Evolutionary conservation across 116 monocot genomes (phyloP).

Genomic region (Zostera marina): DNA sequence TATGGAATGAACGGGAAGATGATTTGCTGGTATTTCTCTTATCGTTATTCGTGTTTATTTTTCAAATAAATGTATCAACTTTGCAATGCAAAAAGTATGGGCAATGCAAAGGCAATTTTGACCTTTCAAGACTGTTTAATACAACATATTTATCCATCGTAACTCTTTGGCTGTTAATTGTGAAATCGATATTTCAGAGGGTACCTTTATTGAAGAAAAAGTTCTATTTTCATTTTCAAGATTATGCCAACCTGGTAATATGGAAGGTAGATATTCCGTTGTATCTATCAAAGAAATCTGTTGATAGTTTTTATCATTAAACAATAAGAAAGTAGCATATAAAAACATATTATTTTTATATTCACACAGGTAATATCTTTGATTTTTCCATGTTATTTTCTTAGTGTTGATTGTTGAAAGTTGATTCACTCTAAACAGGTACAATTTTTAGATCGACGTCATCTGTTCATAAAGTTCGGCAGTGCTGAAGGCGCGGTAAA

Average conservation of each 20-base stretch:
- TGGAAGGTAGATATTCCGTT: constrained; percentile 51
- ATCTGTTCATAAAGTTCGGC: constrained; percentile 98
- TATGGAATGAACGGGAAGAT: constrained; percentile 77
- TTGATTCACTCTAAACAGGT: constrained; percentile 32
- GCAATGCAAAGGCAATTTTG: neutral
- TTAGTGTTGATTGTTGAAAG: too few species aligned
- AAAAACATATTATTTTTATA: too few species aligned
- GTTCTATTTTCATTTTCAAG: constrained; percentile 97
- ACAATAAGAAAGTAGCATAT: too few species aligned
- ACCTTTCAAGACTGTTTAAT: neutral
- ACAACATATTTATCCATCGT: neutral
- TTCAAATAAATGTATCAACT: neutral
- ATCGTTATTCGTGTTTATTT: neutral
- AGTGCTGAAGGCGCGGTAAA: constrained; percentile 95
- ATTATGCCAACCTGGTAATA: constrained; percentile 86
- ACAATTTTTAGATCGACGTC: constrained; percentile 89
- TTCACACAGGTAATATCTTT: too few species aligned
- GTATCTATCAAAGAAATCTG: neutral
- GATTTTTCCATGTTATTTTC: too few species aligned
- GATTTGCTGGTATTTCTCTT: constrained; percentile 35
- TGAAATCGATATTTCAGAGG: constrained; percentile 38
- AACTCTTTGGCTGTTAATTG: neutral
- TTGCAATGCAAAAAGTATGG: too few species aligned
- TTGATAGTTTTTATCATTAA: too few species aligned
- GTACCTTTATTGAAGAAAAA: constrained; percentile 82